Conservation (phyloP, 345 rosid species). For the Chamaenerion angustifolium region DNA sequence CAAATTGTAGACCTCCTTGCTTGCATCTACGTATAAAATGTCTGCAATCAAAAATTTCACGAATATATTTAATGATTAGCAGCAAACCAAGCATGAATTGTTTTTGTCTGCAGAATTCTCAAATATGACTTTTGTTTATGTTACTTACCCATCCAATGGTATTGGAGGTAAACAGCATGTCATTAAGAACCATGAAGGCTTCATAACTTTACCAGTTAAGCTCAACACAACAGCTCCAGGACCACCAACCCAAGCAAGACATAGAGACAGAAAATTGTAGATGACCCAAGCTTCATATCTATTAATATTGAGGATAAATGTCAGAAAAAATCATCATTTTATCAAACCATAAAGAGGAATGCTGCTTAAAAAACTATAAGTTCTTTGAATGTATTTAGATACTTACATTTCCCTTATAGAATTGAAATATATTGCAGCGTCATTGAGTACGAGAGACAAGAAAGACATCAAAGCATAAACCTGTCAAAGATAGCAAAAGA, state of each 20-base stretch:
- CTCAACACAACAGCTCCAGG: constrained; percentile 90
- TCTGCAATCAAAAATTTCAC: constrained; percentile 25
- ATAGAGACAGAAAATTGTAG: constrained; percentile 73
- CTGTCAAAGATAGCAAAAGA: constrained; percentile 17
- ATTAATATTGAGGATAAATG: constrained; percentile 4
- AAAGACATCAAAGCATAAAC: constrained; percentile 89
- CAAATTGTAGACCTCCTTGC: constrained; percentile 95
- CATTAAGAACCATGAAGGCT: constrained; percentile 74
- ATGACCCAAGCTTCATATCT: constrained; percentile 99
- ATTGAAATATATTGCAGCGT: constrained; percentile 70
- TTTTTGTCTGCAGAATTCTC: not conserved
- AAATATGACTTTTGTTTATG: constrained; percentile 6
- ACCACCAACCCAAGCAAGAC: constrained; percentile 98
- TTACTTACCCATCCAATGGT: constrained; percentile 76
- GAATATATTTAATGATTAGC: not conserved
- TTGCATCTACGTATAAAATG: constrained; percentile 89
- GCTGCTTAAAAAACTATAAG: no score
- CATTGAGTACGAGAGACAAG: constrained; percentile 54
- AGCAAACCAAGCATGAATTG: not conserved
- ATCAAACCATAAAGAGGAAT: no score
- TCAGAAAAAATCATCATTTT: no score
- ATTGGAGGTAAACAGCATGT: constrained; percentile 87
- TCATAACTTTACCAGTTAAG: constrained; percentile 67
- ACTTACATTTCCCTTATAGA: constrained; percentile 93
- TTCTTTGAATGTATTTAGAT: not conserved